Conservation (phyloP, 441 rosid species). For the Croton laevigatus region DNA sequence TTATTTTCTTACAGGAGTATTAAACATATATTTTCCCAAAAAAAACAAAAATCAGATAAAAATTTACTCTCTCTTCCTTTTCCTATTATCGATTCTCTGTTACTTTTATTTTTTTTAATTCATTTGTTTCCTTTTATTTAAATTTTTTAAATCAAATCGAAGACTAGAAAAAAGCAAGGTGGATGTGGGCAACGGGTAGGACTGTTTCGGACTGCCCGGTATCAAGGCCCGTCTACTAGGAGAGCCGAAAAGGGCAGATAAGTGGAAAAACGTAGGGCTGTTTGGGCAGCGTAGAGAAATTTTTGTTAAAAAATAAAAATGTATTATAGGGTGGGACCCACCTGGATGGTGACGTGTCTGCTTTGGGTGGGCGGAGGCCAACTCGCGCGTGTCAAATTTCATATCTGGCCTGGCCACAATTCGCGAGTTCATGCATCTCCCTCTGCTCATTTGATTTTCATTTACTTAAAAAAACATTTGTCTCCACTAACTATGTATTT, state of each 20-base stretch:
- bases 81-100: constrained; percentile 25
- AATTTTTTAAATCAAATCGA: constrained; percentile 23
- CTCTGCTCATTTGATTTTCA: background rate
- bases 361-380: constrained; percentile 8
- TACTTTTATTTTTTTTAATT: constrained; percentile 12
- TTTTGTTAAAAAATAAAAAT: background rate
- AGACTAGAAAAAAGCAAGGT: constrained; percentile 26
- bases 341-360: constrained; percentile 35
- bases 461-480: background rate
- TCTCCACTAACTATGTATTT: background rate
- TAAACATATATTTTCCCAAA: background rate
- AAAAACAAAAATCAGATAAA: background rate
- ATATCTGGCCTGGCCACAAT: background rate
- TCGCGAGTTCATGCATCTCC: background rate
- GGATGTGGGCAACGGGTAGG: constrained; percentile 12
- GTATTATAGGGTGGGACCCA: constrained; percentile 22
- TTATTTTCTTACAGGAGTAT: too few relatives aligned
- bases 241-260: constrained; percentile 15
- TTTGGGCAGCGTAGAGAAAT: constrained; percentile 23
- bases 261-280: constrained; percentile 23
- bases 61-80: background rate
- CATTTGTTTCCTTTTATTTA: constrained; percentile 7
- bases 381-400: constrained; percentile 24
- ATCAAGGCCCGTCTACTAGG: background rate
- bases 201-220: constrained; percentile 18